Evolutionary conservation across 2,329 filamentous ascomycete species (phyloP).

Genomic region (Cryoendolithus antarcticus): DNA sequence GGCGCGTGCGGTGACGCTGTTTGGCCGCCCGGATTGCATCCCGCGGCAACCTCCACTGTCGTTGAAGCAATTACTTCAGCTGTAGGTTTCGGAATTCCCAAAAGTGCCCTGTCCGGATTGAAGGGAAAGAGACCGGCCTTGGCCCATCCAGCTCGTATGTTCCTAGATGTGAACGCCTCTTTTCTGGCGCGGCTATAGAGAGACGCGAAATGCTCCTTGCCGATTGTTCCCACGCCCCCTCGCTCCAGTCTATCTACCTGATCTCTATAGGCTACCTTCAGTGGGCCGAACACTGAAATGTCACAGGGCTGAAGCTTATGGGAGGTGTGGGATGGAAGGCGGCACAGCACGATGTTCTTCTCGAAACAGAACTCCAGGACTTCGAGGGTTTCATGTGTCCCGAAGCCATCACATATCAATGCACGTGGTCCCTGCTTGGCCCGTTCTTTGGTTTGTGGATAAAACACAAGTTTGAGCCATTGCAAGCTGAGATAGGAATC

Average conservation of each 20-base stretch:
- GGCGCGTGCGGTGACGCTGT: too few relatives aligned
- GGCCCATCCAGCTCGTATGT: constrained; percentile 18
- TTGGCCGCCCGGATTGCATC: too few relatives aligned
- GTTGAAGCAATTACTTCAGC: too few relatives aligned
- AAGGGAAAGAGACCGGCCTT: constrained; percentile 17
- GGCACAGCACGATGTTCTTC: constrained; percentile 22
- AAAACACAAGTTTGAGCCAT: constrained; percentile 24
- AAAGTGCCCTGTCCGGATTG: constrained; percentile 18
- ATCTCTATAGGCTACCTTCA: constrained; percentile 8
- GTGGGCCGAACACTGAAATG: constrained; percentile 13
- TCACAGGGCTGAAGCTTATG: constrained; percentile 22
- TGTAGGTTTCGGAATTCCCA: too few relatives aligned
- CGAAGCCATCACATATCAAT: constrained; percentile 27
- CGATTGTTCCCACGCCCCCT: constrained; percentile 5
- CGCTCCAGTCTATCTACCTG: constrained; percentile 5
- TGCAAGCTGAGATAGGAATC: constrained; percentile 25
- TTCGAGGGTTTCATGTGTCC: constrained; percentile 22
- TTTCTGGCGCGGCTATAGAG: constrained; percentile 15
- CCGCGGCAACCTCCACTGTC: too few relatives aligned
- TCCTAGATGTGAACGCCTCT: constrained; percentile 14
- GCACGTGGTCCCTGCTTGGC: constrained; percentile 22
- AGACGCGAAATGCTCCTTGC: constrained; percentile 7
- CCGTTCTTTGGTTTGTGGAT: constrained; percentile 21
- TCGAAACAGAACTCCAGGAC: constrained; percentile 20
- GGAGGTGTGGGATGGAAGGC: constrained; percentile 18